phyloP scores from a whole-genome alignment of 345 rosid species.

The Aquilaria sinensis region DNA sequence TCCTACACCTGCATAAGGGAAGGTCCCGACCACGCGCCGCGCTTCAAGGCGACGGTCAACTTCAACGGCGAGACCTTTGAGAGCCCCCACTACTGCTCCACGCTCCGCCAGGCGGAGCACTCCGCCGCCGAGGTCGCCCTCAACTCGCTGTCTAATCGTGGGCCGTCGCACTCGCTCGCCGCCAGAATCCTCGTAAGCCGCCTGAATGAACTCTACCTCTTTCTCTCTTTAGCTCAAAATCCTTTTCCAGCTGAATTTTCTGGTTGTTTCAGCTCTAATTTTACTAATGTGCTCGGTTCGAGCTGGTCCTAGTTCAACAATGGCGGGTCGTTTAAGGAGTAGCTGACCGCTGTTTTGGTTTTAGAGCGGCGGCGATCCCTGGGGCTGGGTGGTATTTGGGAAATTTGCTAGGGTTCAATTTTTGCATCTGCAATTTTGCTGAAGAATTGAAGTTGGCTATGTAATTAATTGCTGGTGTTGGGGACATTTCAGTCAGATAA shows the following conservation, averaged over 20 bases:
- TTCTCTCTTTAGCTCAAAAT: neutral
- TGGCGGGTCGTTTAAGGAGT: too few species aligned
- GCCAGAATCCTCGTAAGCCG: constrained; percentile 84
- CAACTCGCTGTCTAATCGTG: constrained; percentile 81
- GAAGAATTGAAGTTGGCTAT: too few species aligned
- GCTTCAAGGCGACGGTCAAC: constrained; percentile 96
- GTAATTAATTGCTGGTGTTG: too few species aligned
- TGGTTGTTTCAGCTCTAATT: neutral
- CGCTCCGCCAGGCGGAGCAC: constrained; percentile 99
- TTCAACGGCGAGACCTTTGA: constrained; percentile 98
- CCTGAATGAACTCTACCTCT: too few species aligned
- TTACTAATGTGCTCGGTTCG: neutral
- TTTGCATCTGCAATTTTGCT: too few species aligned
- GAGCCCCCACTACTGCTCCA: constrained; percentile 89
- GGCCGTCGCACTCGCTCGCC: constrained; percentile 98
- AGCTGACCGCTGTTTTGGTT: too few species aligned
- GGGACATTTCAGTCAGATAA: too few species aligned
- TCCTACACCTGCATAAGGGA: constrained; percentile 90
- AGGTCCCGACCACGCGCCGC: constrained; percentile 99
- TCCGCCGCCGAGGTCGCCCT: constrained; percentile 99
- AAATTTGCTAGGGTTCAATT: too few species aligned
- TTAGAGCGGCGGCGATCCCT: too few species aligned
- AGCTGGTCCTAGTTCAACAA: neutral
- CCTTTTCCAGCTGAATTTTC: neutral
- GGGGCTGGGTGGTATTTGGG: too few species aligned